Percentiles rank a stretch among this genome's conserved stretches.
phyloP scores from a whole-genome alignment of 2,329 filamentous ascomycete species.

The Lasiodiplodia theobromae region DNA sequence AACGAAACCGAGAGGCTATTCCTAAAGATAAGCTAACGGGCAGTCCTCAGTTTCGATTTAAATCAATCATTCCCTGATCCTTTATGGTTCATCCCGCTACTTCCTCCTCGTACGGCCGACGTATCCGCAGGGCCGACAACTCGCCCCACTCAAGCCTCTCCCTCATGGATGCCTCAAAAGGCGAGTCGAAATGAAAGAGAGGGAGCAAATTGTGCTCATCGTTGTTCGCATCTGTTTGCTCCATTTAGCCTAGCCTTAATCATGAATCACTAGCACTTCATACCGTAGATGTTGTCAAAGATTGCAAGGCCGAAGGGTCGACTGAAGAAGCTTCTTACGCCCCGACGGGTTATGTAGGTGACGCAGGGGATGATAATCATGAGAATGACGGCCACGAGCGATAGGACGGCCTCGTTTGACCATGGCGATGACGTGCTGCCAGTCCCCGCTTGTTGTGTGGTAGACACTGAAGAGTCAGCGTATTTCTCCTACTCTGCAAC shows the following conservation, averaged over 20 bases:
- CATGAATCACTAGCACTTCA: not conserved
- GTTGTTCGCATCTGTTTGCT: too few species aligned
- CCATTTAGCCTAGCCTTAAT: not conserved
- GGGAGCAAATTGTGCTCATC: not conserved
- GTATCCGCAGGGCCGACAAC: not conserved
- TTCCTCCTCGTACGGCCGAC: not conserved
- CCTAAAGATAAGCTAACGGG: too few species aligned
- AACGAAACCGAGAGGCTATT: too few species aligned
- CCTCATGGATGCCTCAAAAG: not conserved
- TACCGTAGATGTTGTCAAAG: not conserved
- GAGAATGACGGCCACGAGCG: not conserved
- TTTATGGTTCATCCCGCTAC: not conserved
- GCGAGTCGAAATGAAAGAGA: not conserved
- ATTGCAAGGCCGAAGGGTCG: not conserved
- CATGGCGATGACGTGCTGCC: not conserved
- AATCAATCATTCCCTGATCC: too few species aligned
- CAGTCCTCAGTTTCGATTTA: too few species aligned
- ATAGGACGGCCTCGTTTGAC: not conserved
- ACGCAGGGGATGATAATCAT: not conserved
- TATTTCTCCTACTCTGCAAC: too few species aligned
- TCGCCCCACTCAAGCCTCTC: constrained; percentile 1
- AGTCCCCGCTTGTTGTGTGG: not conserved
- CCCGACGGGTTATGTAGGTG: not conserved
- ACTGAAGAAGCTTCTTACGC: not conserved
- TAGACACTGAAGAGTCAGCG: not conserved